Evolutionary conservation across 305 asterid species (phyloP).

Genomic region (Fraxinus greggii): DNA sequence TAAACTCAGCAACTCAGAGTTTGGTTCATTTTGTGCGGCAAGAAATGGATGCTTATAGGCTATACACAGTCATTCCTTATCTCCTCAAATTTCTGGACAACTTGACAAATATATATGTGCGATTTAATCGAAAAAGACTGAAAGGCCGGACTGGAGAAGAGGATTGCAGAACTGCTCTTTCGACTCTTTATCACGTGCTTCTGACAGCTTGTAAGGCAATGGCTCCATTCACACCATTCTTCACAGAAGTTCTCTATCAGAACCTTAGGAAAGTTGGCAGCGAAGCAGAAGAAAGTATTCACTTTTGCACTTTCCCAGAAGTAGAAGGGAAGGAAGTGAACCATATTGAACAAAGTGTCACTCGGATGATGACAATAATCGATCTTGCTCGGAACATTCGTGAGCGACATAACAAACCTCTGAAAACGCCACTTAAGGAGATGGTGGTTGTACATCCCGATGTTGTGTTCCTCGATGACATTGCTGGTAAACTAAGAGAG

Average conservation of each 20-base stretch:
- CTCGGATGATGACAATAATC: slow-evolving; percentile 78
- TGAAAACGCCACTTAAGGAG: slow-evolving; percentile 83
- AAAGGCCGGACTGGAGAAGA: slow-evolving; percentile 91
- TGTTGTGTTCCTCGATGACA: slow-evolving; percentile 75
- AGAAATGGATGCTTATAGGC: slow-evolving; percentile 94
- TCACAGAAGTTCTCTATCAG: slow-evolving; percentile 89
- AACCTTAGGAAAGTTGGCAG: slow-evolving; percentile 67
- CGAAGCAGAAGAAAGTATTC: slow-evolving; percentile 87
- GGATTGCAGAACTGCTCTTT: slow-evolving; percentile 91
- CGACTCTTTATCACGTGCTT: slow-evolving; percentile 86
- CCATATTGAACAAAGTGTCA: slow-evolving; percentile 90
- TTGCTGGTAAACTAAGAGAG: slow-evolving; percentile 71
- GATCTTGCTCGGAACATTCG: slow-evolving; percentile 97
- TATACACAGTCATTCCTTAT: slow-evolving; percentile 91
- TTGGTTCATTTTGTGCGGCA: slow-evolving; percentile 88
- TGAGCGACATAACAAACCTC: slow-evolving; percentile 89
- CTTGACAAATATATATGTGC: slow-evolving; percentile 84
- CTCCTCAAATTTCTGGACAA: slow-evolving; percentile 85
- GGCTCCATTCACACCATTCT: slow-evolving; percentile 98
- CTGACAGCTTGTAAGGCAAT: slow-evolving; percentile 88
- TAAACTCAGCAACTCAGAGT: slow-evolving; percentile 90
- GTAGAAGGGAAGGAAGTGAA: slow-evolving; percentile 87
- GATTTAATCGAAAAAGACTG: slow-evolving; percentile 89
- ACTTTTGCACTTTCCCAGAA: slow-evolving; percentile 78
- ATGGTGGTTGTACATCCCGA: slow-evolving; percentile 96